Evolutionary conservation across 2,329 filamentous ascomycete species (phyloP).

Genomic region (Dothidotthia symphoricarpi): DNA sequence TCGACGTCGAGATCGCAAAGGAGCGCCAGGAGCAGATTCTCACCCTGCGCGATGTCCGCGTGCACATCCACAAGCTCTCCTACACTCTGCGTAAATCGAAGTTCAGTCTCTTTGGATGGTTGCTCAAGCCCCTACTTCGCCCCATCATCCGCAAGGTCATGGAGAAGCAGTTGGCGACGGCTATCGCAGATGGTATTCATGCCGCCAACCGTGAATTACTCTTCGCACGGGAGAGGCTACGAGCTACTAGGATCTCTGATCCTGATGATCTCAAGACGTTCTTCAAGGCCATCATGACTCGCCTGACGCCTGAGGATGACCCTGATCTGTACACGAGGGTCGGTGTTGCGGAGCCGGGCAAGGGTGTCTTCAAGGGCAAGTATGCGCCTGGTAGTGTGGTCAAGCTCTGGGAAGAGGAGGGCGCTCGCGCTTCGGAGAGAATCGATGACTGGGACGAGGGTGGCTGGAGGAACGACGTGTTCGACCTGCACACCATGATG

Average conservation of each 20-base stretch:
- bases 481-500: slow-evolving; percentile 53
- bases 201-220: slow-evolving; percentile 80
- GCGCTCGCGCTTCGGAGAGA: slow-evolving; percentile 64
- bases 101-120: slow-evolving; percentile 74
- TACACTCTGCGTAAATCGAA: slow-evolving; percentile 74
- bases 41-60: slow-evolving; percentile 70
- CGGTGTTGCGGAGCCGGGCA: slow-evolving; percentile 62
- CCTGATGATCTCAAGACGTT: slow-evolving; percentile 80
- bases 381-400: slow-evolving; percentile 89
- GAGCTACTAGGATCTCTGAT: slow-evolving; percentile 79
- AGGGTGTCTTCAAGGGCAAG: slow-evolving; percentile 72
- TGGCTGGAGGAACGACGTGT: slow-evolving; percentile 86
- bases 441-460: slow-evolving; percentile 70
- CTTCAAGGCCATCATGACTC: slow-evolving; percentile 74
- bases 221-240: slow-evolving; percentile 80
- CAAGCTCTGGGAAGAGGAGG: slow-evolving; percentile 86
- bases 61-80: slow-evolving; percentile 81
- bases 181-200: slow-evolving; percentile 68
- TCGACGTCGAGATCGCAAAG: slow-evolving; percentile 80
- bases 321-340: slow-evolving; percentile 73
- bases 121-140: slow-evolving; percentile 79
- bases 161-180: slow-evolving; percentile 72
- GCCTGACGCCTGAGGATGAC: slow-evolving; percentile 69
- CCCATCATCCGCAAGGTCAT: slow-evolving; percentile 77
- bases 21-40: slow-evolving; percentile 79